Evolutionary conservation across 2,329 filamentous ascomycete genomes (phyloP).

Genomic region (Calonectria naviculata): DNA sequence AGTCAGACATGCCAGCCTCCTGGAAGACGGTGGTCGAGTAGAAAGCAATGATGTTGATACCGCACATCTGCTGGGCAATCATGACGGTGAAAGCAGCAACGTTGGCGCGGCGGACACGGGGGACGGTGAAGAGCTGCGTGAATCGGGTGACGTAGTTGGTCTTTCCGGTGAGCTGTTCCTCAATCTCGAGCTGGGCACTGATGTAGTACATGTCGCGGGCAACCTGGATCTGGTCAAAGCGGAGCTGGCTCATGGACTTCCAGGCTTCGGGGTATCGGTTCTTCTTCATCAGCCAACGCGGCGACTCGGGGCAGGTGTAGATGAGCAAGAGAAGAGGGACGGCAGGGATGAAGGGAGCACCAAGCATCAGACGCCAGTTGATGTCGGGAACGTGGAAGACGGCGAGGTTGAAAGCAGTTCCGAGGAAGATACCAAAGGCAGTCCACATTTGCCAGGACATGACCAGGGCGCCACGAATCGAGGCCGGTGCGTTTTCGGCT

Average conservation of each 20-base stretch:
- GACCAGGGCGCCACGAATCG: slow-evolving; percentile 78
- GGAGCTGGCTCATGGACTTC: slow-evolving; percentile 61
- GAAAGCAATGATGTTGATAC: slow-evolving; percentile 78
- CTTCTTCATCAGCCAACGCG: slow-evolving; percentile 75
- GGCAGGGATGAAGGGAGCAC: slow-evolving; percentile 70
- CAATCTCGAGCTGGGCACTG: slow-evolving; percentile 55
- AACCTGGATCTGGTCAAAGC: slow-evolving; percentile 65
- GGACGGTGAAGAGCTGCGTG: slow-evolving; percentile 73
- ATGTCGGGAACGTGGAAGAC: slow-evolving; percentile 39
- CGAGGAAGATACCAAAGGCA: slow-evolving; percentile 63
- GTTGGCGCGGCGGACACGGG: slow-evolving; percentile 76
- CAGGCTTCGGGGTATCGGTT: slow-evolving; percentile 70
- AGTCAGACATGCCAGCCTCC: slow-evolving; percentile 65
- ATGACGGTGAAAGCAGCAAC: slow-evolving; percentile 84
- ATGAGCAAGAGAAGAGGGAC: slow-evolving; percentile 65
- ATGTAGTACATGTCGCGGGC: slow-evolving; percentile 71
- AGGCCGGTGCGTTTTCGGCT: slow-evolving; percentile 76
- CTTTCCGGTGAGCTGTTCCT: slow-evolving; percentile 50
- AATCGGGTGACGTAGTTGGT: slow-evolving; percentile 60
- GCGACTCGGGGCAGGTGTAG: slow-evolving; percentile 73
- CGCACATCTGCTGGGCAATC: slow-evolving; percentile 79
- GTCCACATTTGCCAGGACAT: slow-evolving; percentile 85
- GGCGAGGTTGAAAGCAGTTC: slow-evolving; percentile 50
- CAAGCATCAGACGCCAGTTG: slow-evolving; percentile 60
- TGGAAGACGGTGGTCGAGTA: slow-evolving; percentile 74